Conservation (phyloP, 75 land plant genomes). For the Selaginella tamariscina region DNA sequence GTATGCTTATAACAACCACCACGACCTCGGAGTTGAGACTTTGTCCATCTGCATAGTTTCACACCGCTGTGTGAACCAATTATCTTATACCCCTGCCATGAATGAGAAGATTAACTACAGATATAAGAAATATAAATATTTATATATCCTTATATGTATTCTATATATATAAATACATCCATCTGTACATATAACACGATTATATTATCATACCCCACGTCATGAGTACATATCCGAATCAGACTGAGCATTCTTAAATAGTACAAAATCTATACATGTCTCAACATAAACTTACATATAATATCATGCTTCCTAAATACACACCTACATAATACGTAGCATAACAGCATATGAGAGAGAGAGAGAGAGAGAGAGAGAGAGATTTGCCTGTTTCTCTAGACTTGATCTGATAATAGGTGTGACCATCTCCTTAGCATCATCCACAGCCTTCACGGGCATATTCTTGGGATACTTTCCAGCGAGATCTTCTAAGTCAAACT, state of each 20-base stretch:
- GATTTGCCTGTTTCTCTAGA: conserved; percentile 70
- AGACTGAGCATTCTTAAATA: too few relatives aligned
- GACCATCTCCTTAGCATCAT: conserved; percentile 57
- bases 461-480: conserved; percentile 31
- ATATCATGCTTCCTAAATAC: too few relatives aligned
- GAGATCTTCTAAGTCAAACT: conserved; percentile 73
- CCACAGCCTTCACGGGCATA: neutral
- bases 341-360: too few relatives aligned
- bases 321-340: too few relatives aligned
- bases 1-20: conserved; percentile 99
- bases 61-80: conserved; percentile 97
- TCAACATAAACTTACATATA: too few relatives aligned
- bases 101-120: neutral
- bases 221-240: too few relatives aligned
- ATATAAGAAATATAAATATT: neutral
- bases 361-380: too few relatives aligned
- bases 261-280: too few relatives aligned
- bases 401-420: conserved; percentile 79
- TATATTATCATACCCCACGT: too few relatives aligned
- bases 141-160: too few relatives aligned
- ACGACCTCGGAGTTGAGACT: conserved; percentile 86
- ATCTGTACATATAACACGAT: too few relatives aligned
- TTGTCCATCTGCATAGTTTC: conserved; percentile 94
- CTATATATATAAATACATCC: too few relatives aligned
- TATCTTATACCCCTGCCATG: conserved; percentile 83